Percentiles rank a stretch among this genome's conserved stretches.
These are phyloP conservation scores for Aspergillus sclerotiicarbonarius DNA, from an alignment of 495 filamentous ascomycete genomes.

Conservation along the genomic window DNA sequence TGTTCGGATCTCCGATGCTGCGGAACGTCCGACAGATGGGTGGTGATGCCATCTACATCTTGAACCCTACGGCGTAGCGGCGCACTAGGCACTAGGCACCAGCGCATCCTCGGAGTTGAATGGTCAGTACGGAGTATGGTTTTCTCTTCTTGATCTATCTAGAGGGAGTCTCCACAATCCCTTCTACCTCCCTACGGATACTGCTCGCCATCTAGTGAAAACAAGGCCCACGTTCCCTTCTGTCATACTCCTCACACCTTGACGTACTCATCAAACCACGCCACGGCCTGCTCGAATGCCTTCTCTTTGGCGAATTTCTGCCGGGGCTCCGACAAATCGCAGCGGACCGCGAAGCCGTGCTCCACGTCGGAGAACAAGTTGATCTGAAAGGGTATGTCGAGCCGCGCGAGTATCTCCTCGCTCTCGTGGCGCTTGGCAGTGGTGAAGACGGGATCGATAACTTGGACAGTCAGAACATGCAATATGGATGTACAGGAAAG, in stretches of 20 bases:
- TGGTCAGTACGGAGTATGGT: too few relatives aligned
- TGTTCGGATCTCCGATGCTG: too few relatives aligned
- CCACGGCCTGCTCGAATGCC: slow-evolving; percentile 70
- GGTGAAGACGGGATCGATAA: slow-evolving; percentile 71
- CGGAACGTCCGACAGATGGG: too few relatives aligned
- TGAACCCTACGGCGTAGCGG: too few relatives aligned
- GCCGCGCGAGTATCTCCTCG: slow-evolving; percentile 54
- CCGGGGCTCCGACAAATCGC: slow-evolving; percentile 52
- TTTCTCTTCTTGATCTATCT: too few relatives aligned
- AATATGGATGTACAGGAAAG: slow-evolving; percentile 1
- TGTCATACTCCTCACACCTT: slow-evolving; percentile 20
- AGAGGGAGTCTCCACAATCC: too few relatives aligned
- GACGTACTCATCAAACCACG: slow-evolving; percentile 64
- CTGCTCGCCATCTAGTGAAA: too few relatives aligned
- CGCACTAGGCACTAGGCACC: too few relatives aligned
- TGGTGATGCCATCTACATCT: too few relatives aligned
- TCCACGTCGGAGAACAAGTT: slow-evolving; percentile 65
- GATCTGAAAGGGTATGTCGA: slow-evolving; percentile 67
- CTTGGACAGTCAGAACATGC: slow-evolving; percentile 38
- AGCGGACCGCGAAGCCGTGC: slow-evolving; percentile 73
- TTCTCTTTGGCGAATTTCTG: slow-evolving; percentile 70
- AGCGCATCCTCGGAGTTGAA: too few relatives aligned
- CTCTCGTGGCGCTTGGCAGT: slow-evolving; percentile 56
- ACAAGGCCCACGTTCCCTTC: too few relatives aligned
- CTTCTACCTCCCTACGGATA: too few relatives aligned